These are phyloP conservation scores for Daldinia bambusicola DNA, from an alignment of 495 filamentous ascomycete species.

Conservation along the genomic window DNA sequence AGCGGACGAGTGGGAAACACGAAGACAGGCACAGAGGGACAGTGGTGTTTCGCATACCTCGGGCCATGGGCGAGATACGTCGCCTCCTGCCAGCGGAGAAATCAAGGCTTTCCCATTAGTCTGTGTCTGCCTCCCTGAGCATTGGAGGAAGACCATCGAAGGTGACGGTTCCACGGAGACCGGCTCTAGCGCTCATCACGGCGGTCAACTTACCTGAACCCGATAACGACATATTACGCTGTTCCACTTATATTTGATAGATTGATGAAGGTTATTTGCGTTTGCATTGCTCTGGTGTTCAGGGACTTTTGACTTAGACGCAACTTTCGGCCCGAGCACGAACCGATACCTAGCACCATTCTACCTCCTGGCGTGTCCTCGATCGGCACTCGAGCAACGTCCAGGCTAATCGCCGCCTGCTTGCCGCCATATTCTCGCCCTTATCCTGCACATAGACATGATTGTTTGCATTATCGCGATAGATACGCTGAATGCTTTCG, in stretches of 20 bases:
- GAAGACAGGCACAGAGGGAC: slow-evolving; percentile 82
- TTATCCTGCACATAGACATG: slow-evolving; percentile 48
- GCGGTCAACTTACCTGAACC: slow-evolving; percentile 43
- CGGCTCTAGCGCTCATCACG: slow-evolving; percentile 58
- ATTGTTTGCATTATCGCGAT: slow-evolving; percentile 45
- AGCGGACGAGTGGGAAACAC: slow-evolving; percentile 87
- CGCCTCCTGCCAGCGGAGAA: slow-evolving; percentile 78
- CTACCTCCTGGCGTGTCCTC: slow-evolving; percentile 14
- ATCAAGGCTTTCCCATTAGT: slow-evolving; percentile 99
- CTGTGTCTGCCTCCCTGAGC: slow-evolving; percentile 95
- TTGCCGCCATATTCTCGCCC: slow-evolving; percentile 19
- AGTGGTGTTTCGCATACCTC: slow-evolving; percentile 93
- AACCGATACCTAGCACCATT: slow-evolving; percentile 31
- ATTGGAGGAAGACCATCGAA: slow-evolving; percentile 97
- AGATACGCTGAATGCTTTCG: slow-evolving; percentile 49
- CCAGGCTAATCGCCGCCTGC: slow-evolving; percentile 15
- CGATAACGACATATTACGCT: slow-evolving; percentile 43
- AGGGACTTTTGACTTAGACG: slow-evolving; percentile 33
- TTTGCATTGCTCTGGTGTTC: slow-evolving; percentile 50
- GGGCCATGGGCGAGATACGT: slow-evolving; percentile 64
- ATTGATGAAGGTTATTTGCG: slow-evolving; percentile 56
- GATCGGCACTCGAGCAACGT: slow-evolving; percentile 14
- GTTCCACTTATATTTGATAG: slow-evolving; percentile 45
- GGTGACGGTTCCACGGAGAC: slow-evolving; percentile 75
- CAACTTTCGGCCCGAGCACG: slow-evolving; percentile 27